Evolutionary conservation across 805 yeast species (phyloP).

Genomic region (Zygosaccharomyces pseudorouxii): DNA sequence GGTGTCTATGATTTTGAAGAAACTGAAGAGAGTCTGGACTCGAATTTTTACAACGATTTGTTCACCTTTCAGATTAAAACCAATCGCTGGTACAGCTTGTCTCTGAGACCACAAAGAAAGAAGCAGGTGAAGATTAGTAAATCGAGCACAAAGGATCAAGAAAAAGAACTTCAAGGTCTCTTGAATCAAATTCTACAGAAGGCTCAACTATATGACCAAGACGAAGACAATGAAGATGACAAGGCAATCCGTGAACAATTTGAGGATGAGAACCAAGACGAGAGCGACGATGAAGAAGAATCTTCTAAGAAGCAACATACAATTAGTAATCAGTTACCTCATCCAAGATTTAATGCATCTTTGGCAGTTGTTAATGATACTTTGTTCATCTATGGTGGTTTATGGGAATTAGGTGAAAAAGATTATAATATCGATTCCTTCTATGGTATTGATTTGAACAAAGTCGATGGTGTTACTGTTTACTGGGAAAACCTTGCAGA

Average conservation of each 20-base stretch:
- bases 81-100: constrained; percentile 81
- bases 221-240: constrained; percentile 39
- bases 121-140: constrained; percentile 49
- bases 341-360: constrained; percentile 81
- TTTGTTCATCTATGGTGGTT: constrained; percentile 83
- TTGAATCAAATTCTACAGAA: constrained; percentile 68
- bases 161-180: constrained; percentile 76
- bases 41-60: constrained; percentile 75
- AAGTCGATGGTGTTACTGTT: constrained; percentile 80
- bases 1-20: constrained; percentile 95
- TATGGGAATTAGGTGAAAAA: constrained; percentile 82
- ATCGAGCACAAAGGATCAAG: constrained; percentile 47
- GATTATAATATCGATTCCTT: constrained; percentile 82
- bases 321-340: constrained; percentile 64
- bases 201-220: constrained; percentile 62
- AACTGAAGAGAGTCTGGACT: constrained; percentile 86
- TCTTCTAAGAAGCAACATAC: constrained; percentile 47
- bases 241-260: constrained; percentile 32
- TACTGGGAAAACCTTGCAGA: constrained; percentile 81
- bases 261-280: constrained; percentile 37
- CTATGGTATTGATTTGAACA: constrained; percentile 80
- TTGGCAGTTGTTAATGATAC: constrained; percentile 81
- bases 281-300: constrained; percentile 35
- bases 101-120: constrained; percentile 53
- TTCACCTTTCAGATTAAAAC: constrained; percentile 78